Conservation (phyloP, 1,284 basidiomycete genomes). For the Mrakiaceae sp. region DNA sequence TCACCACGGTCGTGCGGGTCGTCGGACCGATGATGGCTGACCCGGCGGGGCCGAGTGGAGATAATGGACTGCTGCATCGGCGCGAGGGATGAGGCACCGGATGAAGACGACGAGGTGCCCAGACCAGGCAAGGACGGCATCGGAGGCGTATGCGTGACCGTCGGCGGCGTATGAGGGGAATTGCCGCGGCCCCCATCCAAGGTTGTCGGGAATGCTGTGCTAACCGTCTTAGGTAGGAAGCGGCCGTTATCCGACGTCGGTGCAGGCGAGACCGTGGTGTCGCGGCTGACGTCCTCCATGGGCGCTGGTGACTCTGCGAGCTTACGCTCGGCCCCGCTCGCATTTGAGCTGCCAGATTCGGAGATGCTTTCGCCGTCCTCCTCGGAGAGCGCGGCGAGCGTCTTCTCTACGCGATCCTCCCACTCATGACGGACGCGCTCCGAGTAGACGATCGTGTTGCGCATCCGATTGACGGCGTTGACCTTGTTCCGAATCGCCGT, state of each 20-base stretch:
- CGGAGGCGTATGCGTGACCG: too few relatives aligned
- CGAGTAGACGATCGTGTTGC: constrained; percentile 93
- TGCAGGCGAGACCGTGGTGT: too few relatives aligned
- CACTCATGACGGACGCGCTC: constrained; percentile 97
- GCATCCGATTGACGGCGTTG: constrained; percentile 89
- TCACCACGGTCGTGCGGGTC: not conserved
- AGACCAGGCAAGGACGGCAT: too few relatives aligned
- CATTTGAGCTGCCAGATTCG: too few relatives aligned
- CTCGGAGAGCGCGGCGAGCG: constrained; percentile 51
- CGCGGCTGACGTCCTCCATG: too few relatives aligned
- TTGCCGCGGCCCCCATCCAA: too few relatives aligned
- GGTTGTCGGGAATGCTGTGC: too few relatives aligned
- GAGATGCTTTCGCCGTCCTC: constrained; percentile 19
- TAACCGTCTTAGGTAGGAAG: too few relatives aligned
- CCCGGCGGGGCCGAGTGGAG: not conserved
- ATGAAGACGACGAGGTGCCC: not conserved
- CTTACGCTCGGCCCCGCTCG: too few relatives aligned
- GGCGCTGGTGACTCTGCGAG: too few relatives aligned
- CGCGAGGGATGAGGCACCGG: not conserved
- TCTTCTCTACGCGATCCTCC: constrained; percentile 70
- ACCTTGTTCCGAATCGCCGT: constrained; percentile 84
- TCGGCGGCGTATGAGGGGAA: too few relatives aligned
- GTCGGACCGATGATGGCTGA: not conserved
- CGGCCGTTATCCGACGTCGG: too few relatives aligned
- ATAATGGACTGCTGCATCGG: not conserved